Base-by-base conservation (phyloP, 2,329 filamentous ascomycete species). In the Epichloe hybrida region DNA sequence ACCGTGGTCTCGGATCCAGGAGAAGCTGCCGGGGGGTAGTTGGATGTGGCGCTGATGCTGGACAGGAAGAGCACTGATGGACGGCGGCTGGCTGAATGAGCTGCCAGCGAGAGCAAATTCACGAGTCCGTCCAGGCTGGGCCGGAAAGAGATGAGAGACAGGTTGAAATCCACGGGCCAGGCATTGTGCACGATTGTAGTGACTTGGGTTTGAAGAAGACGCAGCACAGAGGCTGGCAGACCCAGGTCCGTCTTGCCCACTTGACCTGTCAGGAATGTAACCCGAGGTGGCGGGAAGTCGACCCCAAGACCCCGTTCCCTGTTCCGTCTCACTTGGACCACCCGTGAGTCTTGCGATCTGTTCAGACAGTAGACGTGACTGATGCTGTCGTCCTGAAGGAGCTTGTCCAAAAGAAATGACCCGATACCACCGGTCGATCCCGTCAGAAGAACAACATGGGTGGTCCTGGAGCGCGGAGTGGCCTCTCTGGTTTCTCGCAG, bases 121-220 rank as follows among this genome's bases (percentile, higher is more conserved):
- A 50, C 37, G 2, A 54, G 34, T 2, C 53, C 50, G 6, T 41
- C 34, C 9, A 54, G 49, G 4, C 42, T 41, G 12, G 52, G 41
- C 41, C 21, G 39, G 38, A 54, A 54, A 2, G 49, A 21, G 6
- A 37, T 38, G n/a, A 53, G 35, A 13, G 51, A 35, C 9, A 47
- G 20, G 31, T 49, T 53, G 42, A 54, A 53, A 42, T 54, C 36
- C 12, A 54, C 53, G 2, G 48, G 48, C 53, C 53, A 54, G 9
- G 51, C 53, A 21, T 49, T 53, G 41, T 54, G 53, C 35, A 54
- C 49, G 41, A 53, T 45, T 9, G 40, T 27, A 2, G 43, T 50
- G 3, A 51, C 49, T n/a, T 41, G 15, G 7, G 35, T 34, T 12
- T 42, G 15, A 31, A 54, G 20, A 34, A 34, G 20, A 13, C 23